These are phyloP conservation scores for Teratosphaeria gauchensis DNA, from an alignment of 2,329 filamentous ascomycete species.

Conservation along the genomic window DNA sequence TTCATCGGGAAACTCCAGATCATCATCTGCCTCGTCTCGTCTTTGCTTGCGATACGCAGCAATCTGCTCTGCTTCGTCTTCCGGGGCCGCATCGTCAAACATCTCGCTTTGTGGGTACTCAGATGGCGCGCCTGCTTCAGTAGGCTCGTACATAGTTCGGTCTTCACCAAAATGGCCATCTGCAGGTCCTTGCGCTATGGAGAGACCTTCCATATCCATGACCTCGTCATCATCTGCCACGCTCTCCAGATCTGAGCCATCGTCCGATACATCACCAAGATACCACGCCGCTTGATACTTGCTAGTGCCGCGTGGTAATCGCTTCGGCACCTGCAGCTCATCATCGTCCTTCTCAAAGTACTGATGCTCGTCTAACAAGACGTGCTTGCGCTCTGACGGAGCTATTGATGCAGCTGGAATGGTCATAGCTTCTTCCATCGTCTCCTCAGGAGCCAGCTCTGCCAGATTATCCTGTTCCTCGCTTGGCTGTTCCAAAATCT, in stretches of 20 bases:
- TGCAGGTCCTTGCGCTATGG: slow-evolving; percentile 54
- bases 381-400: slow-evolving; percentile 58
- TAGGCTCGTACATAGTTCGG: slow-evolving; percentile 41
- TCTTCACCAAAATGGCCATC: slow-evolving; percentile 55
- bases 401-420: slow-evolving; percentile 44
- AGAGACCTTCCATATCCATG: slow-evolving; percentile 33
- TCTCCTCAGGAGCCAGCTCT: slow-evolving; percentile 78
- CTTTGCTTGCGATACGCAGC: slow-evolving; percentile 71
- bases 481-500: slow-evolving; percentile 60
- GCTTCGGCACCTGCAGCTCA: slow-evolving; percentile 54
- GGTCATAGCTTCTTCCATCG: slow-evolving; percentile 49
- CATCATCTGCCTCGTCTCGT: slow-evolving; percentile 72
- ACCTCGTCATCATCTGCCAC: slow-evolving; percentile 50
- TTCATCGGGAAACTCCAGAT: slow-evolving; percentile 93
- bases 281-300: slow-evolving; percentile 94
- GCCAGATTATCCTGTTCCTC: slow-evolving; percentile 75
- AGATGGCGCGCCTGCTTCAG: slow-evolving; percentile 58
- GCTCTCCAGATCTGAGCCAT: slow-evolving; percentile 74
- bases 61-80: slow-evolving; percentile 76
- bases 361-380: slow-evolving; percentile 90
- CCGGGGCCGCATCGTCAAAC: slow-evolving; percentile 68
- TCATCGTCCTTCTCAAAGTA: slow-evolving; percentile 90
- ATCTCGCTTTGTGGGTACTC: slow-evolving; percentile 92
- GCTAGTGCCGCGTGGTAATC: slow-evolving; percentile 82
- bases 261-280: slow-evolving; percentile 69